These are phyloP conservation scores for Tilletia indica DNA, from an alignment of 1,284 basidiomycete genomes.

Conservation along the genomic window DNA sequence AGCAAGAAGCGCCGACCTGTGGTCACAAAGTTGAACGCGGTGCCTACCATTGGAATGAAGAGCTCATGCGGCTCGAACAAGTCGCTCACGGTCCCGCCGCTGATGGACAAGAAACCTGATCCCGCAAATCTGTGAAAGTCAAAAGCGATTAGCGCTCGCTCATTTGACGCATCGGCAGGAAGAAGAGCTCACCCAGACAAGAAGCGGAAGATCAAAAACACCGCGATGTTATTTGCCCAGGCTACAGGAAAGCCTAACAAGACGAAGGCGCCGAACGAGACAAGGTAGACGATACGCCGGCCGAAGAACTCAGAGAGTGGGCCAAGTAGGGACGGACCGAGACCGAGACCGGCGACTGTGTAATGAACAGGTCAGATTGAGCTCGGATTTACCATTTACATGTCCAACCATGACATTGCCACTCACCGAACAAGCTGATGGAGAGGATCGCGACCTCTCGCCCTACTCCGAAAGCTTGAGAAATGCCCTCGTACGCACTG, in stretches of 20 bases:
- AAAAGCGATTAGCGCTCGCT: conserved; percentile 58
- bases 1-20: conserved; percentile 20
- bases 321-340: conserved; percentile 60
- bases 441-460: conserved; percentile 71
- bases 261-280: conserved; percentile 34
- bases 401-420: too few species aligned
- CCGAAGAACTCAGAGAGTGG: conserved; percentile 66
- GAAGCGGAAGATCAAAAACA: conserved; percentile 70
- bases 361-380: neutral
- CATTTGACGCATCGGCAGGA: too few species aligned
- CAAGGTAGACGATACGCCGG: conserved; percentile 37
- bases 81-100: conserved; percentile 73
- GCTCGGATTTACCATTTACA: neutral
- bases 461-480: conserved; percentile 65
- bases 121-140: conserved; percentile 58
- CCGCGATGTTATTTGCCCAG: conserved; percentile 65
- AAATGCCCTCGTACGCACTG: conserved; percentile 62
- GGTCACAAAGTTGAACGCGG: neutral
- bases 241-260: conserved; percentile 68
- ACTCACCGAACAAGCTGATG: conserved; percentile 65
- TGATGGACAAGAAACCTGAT: conserved; percentile 74
- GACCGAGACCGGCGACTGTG: conserved; percentile 22
- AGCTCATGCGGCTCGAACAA: conserved; percentile 68
- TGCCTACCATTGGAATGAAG: conserved; percentile 69
- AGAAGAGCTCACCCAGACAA: conserved; percentile 41